Conservation (phyloP, 805 yeast genomes). For the Lipomyces kockii region DNA sequence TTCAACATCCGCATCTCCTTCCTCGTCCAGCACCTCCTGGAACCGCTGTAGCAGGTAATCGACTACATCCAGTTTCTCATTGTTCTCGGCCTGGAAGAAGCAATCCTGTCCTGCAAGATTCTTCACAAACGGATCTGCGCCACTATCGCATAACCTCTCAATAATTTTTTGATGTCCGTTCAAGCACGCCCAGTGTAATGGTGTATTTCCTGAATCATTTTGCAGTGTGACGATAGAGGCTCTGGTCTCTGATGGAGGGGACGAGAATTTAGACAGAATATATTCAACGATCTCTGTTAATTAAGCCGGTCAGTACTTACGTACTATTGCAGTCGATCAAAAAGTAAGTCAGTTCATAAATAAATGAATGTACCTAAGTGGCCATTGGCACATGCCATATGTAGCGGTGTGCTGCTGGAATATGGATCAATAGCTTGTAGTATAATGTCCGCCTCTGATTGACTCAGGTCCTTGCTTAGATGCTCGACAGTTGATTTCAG, state of each 20-base stretch:
- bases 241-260: background rate
- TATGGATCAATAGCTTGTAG: conserved; percentile 67
- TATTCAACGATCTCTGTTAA: conserved; percentile 29
- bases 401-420: conserved; percentile 76
- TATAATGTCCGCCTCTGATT: conserved; percentile 39
- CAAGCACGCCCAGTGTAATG: conserved; percentile 94
- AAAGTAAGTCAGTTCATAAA: background rate
- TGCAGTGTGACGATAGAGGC: conserved; percentile 51
- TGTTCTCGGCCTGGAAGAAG: conserved; percentile 85
- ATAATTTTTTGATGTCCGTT: conserved; percentile 82
- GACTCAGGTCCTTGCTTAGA: conserved; percentile 38
- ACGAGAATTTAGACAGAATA: conserved; percentile 18
- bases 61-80: conserved; percentile 74
- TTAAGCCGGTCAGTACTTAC: background rate
- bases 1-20: conserved; percentile 35
- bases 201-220: conserved; percentile 88
- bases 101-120: conserved; percentile 81
- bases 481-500: conserved; percentile 69
- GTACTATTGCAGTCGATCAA: background rate
- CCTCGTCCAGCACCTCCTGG: conserved; percentile 60
- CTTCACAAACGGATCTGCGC: conserved; percentile 80
- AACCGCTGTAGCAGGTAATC: conserved; percentile 74
- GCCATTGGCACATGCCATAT: conserved; percentile 96
- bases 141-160: conserved; percentile 69
- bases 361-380: conserved; percentile 54